Percentiles rank a stretch among this genome's conserved stretches.
Evolutionary conservation across 2,329 filamentous ascomycete species (phyloP).

Genomic region (Thelonectria olida): DNA sequence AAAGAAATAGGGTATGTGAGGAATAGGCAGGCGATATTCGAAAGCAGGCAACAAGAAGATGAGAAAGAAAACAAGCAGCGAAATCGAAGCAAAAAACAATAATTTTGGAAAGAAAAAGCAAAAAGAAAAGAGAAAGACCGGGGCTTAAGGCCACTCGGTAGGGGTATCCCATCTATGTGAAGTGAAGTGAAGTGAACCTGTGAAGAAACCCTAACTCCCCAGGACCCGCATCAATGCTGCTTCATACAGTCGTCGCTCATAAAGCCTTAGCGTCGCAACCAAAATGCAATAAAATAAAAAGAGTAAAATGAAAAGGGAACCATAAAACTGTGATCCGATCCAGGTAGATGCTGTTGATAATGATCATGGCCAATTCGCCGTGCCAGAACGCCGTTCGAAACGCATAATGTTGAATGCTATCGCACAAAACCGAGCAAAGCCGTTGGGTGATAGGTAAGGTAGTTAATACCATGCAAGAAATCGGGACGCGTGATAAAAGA

Average conservation of each 20-base stretch:
- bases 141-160: slow-evolving; percentile 30
- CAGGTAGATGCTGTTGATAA: slow-evolving; percentile 29
- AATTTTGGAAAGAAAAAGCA: slow-evolving; percentile 15
- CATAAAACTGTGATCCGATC: slow-evolving; percentile 16
- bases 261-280: slow-evolving; percentile 20
- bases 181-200: slow-evolving; percentile 36
- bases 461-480: slow-evolving; percentile 29
- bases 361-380: slow-evolving; percentile 26
- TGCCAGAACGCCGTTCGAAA: slow-evolving; percentile 33
- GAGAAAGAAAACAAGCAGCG: slow-evolving; percentile 8
- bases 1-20: slow-evolving; percentile 23
- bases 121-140: slow-evolving; percentile 18
- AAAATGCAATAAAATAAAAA: not conserved
- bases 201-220: slow-evolving; percentile 25
- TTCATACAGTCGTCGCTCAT: slow-evolving; percentile 42
- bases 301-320: not conserved
- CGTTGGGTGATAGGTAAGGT: slow-evolving; percentile 22
- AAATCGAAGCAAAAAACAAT: slow-evolving; percentile 9
- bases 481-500: slow-evolving; percentile 28
- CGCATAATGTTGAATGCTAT: slow-evolving; percentile 27
- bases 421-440: slow-evolving; percentile 23
- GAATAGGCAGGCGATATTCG: slow-evolving; percentile 12
- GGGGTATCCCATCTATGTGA: slow-evolving; percentile 55
- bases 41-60: not conserved
- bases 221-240: slow-evolving; percentile 24